phyloP scores from a whole-genome alignment of 177 flowering plant genomes.

The Vitis hybrid region DNA sequence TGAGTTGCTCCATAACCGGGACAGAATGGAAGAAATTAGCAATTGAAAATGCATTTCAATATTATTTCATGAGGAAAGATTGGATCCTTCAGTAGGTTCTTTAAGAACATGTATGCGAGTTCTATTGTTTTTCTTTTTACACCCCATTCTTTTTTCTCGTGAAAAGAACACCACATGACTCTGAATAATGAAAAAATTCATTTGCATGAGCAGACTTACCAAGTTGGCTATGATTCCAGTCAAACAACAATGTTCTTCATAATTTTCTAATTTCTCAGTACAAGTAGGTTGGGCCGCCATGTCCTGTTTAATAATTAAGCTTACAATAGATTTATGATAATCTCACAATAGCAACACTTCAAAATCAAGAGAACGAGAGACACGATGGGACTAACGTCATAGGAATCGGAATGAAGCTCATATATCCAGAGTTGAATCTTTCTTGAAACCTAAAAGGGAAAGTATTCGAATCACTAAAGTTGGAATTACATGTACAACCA shows the following conservation, averaged over 20 bases:
- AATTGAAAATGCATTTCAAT: too few relatives aligned
- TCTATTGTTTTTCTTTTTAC: too few relatives aligned
- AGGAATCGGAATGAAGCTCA: conserved; percentile 21
- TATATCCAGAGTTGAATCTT: conserved; percentile 43
- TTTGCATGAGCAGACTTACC: conserved; percentile 27
- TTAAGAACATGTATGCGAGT: too few relatives aligned
- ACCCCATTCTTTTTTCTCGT: too few relatives aligned
- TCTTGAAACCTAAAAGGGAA: conserved; percentile 41
- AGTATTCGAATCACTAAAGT: background rate
- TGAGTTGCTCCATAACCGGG: too few relatives aligned
- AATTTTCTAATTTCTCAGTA: conserved; percentile 1
- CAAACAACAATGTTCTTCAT: conserved; percentile 29
- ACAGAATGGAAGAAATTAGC: too few relatives aligned
- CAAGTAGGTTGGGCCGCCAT: conserved; percentile 1
- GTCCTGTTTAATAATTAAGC: conserved; percentile 16
- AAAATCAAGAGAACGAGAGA: background rate
- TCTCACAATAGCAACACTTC: background rate
- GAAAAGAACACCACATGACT: too few relatives aligned
- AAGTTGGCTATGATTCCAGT: conserved; percentile 30
- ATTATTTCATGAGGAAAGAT: too few relatives aligned
- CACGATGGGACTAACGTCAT: conserved; percentile 22
- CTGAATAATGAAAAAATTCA: too few relatives aligned
- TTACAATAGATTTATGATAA: background rate
- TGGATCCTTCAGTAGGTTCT: too few relatives aligned
- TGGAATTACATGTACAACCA: background rate